Evolutionary conservation across 2,329 filamentous ascomycete species (phyloP).

Genomic region (Periconia sp.): DNA sequence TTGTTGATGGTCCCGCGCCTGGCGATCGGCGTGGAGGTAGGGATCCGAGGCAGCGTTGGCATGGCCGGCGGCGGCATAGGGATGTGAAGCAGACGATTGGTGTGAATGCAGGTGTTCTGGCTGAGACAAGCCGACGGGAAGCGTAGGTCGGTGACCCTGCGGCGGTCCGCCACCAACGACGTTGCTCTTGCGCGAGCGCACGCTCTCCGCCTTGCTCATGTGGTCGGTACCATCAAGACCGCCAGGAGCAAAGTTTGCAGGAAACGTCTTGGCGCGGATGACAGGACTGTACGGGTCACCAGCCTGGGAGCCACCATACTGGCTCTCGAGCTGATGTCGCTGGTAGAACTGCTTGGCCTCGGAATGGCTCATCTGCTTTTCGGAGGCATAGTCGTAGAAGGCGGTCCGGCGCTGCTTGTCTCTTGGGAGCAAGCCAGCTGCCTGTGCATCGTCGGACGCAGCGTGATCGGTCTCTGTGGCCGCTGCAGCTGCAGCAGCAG

Average conservation of each 20-base stretch:
- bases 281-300: constrained; percentile 45
- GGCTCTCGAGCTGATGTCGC: constrained; percentile 70
- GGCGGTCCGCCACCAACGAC: constrained; percentile 23
- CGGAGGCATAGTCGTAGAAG: constrained; percentile 89
- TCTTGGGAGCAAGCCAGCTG: constrained; percentile 41
- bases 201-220: constrained; percentile 44
- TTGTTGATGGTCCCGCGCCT: constrained; percentile 51
- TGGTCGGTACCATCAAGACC: constrained; percentile 37
- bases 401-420: constrained; percentile 70
- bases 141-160: constrained; percentile 27
- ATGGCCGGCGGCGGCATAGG: constrained; percentile 15
- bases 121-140: constrained; percentile 32
- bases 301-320: constrained; percentile 45
- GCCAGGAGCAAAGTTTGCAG: constrained; percentile 37
- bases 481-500: constrained; percentile 25
- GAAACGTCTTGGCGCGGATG: constrained; percentile 48
- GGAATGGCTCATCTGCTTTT: constrained; percentile 90
- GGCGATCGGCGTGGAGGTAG: constrained; percentile 50
- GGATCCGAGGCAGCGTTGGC: constrained; percentile 15
- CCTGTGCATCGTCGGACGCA: constrained; percentile 24
- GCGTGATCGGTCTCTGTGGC: constrained; percentile 26
- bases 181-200: constrained; percentile 46
- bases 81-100: constrained; percentile 24
- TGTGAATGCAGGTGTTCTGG: constrained; percentile 31
- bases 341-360: constrained; percentile 98